Evolutionary conservation across 2,329 filamentous ascomycete species (phyloP).

Genomic region (Rugonectria rugulosa): DNA sequence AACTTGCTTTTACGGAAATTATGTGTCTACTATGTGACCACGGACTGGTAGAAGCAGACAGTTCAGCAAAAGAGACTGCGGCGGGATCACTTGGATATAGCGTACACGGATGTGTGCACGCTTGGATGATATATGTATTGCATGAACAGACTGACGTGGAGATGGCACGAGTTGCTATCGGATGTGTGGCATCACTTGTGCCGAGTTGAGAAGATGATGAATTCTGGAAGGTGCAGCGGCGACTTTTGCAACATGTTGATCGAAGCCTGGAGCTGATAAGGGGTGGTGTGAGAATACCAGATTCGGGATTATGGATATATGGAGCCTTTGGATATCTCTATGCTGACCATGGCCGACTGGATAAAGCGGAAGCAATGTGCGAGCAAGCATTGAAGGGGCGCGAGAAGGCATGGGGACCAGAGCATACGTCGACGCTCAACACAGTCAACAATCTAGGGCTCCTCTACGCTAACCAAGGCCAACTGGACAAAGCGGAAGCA

Average conservation of each 20-base stretch:
- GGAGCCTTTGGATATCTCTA: conserved; percentile 34
- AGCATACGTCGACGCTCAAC: conserved; percentile 28
- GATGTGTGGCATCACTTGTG: conserved; percentile 20
- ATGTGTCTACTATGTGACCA: conserved; percentile 41
- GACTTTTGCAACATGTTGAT: conserved; percentile 30
- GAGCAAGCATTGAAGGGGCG: conserved; percentile 29
- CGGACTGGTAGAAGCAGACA: conserved; percentile 38
- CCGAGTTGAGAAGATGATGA: conserved; percentile 13
- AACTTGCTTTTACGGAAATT: conserved; percentile 34
- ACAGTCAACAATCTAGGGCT: conserved; percentile 39
- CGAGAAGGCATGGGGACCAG: conserved; percentile 30
- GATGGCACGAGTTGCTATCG: conserved; percentile 13
- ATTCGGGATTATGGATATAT: conserved; percentile 6
- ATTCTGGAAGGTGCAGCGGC: conserved; percentile 25
- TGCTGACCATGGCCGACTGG: conserved; percentile 29
- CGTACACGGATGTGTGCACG: conserved; percentile 45
- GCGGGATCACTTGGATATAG: conserved; percentile 39
- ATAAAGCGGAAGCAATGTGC: conserved; percentile 23
- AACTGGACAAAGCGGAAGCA: conserved; percentile 34
- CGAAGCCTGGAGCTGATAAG: conserved; percentile 16
- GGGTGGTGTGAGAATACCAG: background rate
- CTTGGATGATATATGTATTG: conserved; percentile 39
- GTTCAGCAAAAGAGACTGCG: conserved; percentile 3
- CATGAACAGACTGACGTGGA: conserved; percentile 26
- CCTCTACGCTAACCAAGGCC: conserved; percentile 39